Evolutionary conservation across 257 asterid species (phyloP), one percentile per base, ranked within the genome.

Genomic region (Lycium ferocissimum): DNA sequence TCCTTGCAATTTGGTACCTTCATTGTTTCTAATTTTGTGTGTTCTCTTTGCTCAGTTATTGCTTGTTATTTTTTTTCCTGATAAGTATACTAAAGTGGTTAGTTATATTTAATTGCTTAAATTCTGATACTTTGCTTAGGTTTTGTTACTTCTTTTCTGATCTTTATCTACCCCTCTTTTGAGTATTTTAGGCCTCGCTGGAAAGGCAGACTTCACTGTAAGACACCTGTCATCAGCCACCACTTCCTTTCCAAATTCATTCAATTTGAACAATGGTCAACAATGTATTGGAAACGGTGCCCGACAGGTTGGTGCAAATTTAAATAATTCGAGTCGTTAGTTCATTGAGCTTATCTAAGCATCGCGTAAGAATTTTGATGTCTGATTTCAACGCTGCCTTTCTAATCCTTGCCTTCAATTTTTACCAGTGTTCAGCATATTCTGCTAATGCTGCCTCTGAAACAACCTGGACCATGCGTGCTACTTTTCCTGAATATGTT

Each of bases 401-500:
- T 90, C 84, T 71, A 61, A 70, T 83, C 57, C 61, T 43, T 83
- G 80, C 56, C 45, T n/a, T 53, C 26, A 71, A 72, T 85, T 18
- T 14, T 62, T 86, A 84, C 66, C 91, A 95, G 98, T 95, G 98
- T 87, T 95, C 98, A 22, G 94, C 97, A 40, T 94, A 93, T 88
- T 87, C 94, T 82, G 94, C 98, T 72, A 91, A 81, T 86, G 90
- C 93, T 91, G 89, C 99, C 47, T 93, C 98, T 26, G 98, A 96
- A 94, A 89, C 94, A 75, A 95, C 98, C 84, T 95, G 98, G 99
- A 93, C 95, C 65, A 94, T 93, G 98, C 97, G 91, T 62, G 53
- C 98, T 85, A 94, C 98, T 86, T 96, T 96, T 90, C 99, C 99
- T 7, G 99, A 96, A 92, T 96, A 96, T 91, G 94, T 96, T 71